These are phyloP conservation scores for Chytriomyces sp. DNA, from an alignment of 192 early-diverging fungal genomes.

Conservation along the genomic window DNA sequence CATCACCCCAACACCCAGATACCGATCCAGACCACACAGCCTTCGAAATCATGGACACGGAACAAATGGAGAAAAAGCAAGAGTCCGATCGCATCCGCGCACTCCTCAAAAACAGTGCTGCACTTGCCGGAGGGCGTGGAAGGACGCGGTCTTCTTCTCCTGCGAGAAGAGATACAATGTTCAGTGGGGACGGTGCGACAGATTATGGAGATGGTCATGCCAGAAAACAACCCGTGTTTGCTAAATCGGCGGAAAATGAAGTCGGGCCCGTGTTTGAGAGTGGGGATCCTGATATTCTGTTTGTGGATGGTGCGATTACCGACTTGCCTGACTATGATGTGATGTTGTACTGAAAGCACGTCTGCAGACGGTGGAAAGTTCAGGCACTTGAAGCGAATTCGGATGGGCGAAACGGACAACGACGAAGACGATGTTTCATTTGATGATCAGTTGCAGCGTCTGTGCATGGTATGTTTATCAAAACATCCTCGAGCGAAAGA, in stretches of 20 bases:
- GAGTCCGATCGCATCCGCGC: slow-evolving; percentile 26
- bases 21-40: background rate
- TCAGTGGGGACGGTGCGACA: background rate
- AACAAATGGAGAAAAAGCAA: slow-evolving; percentile 20
- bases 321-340: no score
- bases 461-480: slow-evolving; percentile 8
- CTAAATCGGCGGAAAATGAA: slow-evolving; percentile 25
- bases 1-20: background rate
- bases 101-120: slow-evolving; percentile 20
- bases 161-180: no score
- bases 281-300: slow-evolving; percentile 38
- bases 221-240: background rate
- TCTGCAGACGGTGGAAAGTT: slow-evolving; percentile 26
- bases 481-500: background rate
- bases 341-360: no score
- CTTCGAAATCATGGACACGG: background rate
- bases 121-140: slow-evolving; percentile 4
- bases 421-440: slow-evolving; percentile 16
- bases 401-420: background rate
- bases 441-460: slow-evolving; percentile 24
- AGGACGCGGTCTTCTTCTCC: background rate
- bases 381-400: slow-evolving; percentile 6
- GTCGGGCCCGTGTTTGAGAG: slow-evolving; percentile 15
- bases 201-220: background rate
- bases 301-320: slow-evolving; percentile 40